Evolutionary conservation across 176 grass and related monocot genomes (phyloP).

Genomic region (Raddia guianensis): DNA sequence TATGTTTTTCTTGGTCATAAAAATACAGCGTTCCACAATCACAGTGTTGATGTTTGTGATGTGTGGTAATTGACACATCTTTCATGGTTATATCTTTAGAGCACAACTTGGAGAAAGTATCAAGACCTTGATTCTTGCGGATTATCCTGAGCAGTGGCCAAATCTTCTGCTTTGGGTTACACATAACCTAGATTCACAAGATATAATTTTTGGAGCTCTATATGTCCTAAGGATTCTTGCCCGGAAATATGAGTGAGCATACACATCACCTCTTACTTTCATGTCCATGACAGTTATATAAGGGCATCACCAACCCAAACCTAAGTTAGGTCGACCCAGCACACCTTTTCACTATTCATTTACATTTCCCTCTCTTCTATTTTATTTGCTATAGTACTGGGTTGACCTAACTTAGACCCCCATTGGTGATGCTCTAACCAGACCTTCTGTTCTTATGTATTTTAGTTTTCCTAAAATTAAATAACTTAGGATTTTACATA

Average conservation of each 20-base stretch:
- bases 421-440: not conserved
- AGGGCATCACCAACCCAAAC: too few species aligned
- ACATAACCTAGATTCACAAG: conserved; percentile 69
- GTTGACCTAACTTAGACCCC: too few species aligned
- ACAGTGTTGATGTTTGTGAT: conserved; percentile 17
- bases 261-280: conserved; percentile 16
- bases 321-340: too few species aligned
- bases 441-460: not conserved
- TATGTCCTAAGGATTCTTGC: conserved; percentile 86
- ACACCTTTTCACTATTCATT: too few species aligned
- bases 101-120: conserved; percentile 91
- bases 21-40: not conserved
- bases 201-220: conserved; percentile 85
- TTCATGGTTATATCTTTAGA: conserved; percentile 49
- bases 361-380: too few species aligned
- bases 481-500: not conserved
- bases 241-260: conserved; percentile 92
- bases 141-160: conserved; percentile 97
- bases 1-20: conserved; percentile 12
- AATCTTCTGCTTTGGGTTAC: conserved; percentile 85
- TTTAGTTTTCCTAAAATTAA: not conserved
- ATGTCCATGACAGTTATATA: not conserved
- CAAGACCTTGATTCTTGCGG: conserved; percentile 81
- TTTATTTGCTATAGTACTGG: too few species aligned
- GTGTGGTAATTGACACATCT: conserved; percentile 27